These are phyloP conservation scores for Serendipita indica DNA, from an alignment of 768 basidiomycete species.

Conservation along the genomic window DNA sequence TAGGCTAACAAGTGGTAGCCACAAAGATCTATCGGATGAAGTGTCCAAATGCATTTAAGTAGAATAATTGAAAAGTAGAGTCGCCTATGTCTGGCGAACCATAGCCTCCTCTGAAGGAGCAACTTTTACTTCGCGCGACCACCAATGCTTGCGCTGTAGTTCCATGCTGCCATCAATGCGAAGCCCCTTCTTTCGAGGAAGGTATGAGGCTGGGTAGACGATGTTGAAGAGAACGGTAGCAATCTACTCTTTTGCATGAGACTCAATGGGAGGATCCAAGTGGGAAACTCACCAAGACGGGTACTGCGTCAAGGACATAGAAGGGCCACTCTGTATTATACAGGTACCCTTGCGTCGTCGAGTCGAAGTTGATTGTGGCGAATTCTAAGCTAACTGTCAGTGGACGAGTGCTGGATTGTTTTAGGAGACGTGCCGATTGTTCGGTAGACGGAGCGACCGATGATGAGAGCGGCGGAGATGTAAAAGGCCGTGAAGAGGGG, in stretches of 20 bases:
- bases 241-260: background rate
- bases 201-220: background rate
- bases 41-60: too few relatives aligned
- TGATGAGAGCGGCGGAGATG: background rate
- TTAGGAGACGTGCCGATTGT: background rate
- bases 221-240: background rate
- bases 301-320: slow-evolving; percentile 7
- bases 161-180: slow-evolving; percentile 1
- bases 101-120: background rate
- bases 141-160: background rate
- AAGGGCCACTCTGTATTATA: slow-evolving; percentile 6
- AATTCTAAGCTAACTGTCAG: background rate
- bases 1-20: too few relatives aligned
- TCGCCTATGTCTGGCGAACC: too few relatives aligned
- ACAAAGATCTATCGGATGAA: too few relatives aligned
- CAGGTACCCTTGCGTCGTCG: background rate
- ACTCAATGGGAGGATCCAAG: background rate
- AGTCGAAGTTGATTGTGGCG: slow-evolving; percentile 4
- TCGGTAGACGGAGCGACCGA: slow-evolving; percentile 5
- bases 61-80: too few relatives aligned
- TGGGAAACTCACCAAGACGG: slow-evolving; percentile 4
- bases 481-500: slow-evolving; percentile 5
- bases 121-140: background rate
- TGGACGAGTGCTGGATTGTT: background rate
- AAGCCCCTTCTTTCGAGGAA: slow-evolving; percentile 7